phyloP scores from a whole-genome alignment of 306 rosid species.

The Glycyrrhiza uralensis region DNA sequence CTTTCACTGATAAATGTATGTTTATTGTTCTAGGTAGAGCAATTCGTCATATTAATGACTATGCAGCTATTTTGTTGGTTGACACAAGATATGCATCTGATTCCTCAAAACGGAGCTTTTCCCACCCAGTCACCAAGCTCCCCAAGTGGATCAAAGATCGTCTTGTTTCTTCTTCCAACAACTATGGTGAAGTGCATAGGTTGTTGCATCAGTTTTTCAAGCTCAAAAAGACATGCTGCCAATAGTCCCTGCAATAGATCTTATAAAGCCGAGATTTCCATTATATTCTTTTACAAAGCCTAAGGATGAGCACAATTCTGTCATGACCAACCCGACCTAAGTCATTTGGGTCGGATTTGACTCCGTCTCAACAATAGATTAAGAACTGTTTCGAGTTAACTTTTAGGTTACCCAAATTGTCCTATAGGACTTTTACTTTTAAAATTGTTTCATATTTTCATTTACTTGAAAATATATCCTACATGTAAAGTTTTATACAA shows the following conservation, averaged over 20 bases:
- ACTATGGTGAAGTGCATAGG: conserved; percentile 78
- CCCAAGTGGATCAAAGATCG: conserved; percentile 86
- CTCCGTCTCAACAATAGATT: too few relatives aligned
- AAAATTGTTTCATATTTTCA: too few relatives aligned
- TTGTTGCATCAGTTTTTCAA: conserved; percentile 80
- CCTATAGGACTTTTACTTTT: too few relatives aligned
- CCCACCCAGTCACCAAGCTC: conserved; percentile 69
- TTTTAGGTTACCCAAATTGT: too few relatives aligned
- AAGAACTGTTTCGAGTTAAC: too few relatives aligned
- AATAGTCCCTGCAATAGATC: conserved; percentile 26
- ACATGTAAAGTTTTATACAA: too few relatives aligned
- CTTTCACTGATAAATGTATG: not conserved
- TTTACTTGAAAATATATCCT: too few relatives aligned
- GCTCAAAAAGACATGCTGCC: conserved; percentile 40
- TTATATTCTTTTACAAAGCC: not conserved
- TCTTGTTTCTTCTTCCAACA: conserved; percentile 54
- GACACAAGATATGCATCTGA: conserved; percentile 67
- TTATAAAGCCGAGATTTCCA: not conserved
- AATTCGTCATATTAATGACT: conserved; percentile 84
- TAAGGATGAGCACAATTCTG: too few relatives aligned
- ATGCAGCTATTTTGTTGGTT: conserved; percentile 82
- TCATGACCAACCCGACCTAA: too few relatives aligned
- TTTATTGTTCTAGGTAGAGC: conserved; percentile 70
- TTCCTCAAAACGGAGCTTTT: conserved; percentile 55
- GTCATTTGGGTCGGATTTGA: too few relatives aligned